phyloP scores from a whole-genome alignment of 768 basidiomycete genomes.

The Mycena capillaripes region DNA sequence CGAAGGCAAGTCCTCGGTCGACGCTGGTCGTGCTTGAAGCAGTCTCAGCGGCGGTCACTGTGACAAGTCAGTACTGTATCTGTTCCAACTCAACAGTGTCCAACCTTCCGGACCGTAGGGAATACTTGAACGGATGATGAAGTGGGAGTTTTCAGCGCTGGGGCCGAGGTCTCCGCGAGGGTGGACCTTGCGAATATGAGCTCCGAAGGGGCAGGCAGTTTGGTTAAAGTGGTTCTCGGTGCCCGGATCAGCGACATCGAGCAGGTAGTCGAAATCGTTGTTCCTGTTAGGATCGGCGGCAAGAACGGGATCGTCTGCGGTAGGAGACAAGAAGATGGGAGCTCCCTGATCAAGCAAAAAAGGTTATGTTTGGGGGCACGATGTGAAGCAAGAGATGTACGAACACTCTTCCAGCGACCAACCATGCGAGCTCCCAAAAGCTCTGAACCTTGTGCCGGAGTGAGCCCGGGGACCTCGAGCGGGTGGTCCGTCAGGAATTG shows the following conservation, averaged over 20 bases:
- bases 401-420: constrained; percentile 51
- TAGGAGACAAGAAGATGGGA: constrained; percentile 47
- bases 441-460: constrained; percentile 41
- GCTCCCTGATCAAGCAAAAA: constrained; percentile 42
- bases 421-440: constrained; percentile 51
- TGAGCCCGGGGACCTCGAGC: constrained; percentile 34
- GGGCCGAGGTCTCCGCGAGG: constrained; percentile 43
- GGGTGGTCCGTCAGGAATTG: constrained; percentile 40
- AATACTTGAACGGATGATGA: constrained; percentile 50
- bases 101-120: constrained; percentile 47
- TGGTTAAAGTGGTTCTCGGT: constrained; percentile 38
- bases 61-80: no score
- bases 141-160: constrained; percentile 31
- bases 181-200: constrained; percentile 47
- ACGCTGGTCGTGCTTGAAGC: constrained; percentile 22
- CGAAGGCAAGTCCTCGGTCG: constrained; percentile 38
- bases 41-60: constrained; percentile 29
- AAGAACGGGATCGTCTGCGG: constrained; percentile 42
- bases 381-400: not conserved
- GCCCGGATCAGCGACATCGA: constrained; percentile 26
- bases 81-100: not conserved
- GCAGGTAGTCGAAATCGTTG: constrained; percentile 49
- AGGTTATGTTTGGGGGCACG: not conserved
- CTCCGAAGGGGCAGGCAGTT: constrained; percentile 47
- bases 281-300: constrained; percentile 39